Conservation (phyloP, 2,329 filamentous ascomycete species). For the Alternaria gaisen region DNA sequence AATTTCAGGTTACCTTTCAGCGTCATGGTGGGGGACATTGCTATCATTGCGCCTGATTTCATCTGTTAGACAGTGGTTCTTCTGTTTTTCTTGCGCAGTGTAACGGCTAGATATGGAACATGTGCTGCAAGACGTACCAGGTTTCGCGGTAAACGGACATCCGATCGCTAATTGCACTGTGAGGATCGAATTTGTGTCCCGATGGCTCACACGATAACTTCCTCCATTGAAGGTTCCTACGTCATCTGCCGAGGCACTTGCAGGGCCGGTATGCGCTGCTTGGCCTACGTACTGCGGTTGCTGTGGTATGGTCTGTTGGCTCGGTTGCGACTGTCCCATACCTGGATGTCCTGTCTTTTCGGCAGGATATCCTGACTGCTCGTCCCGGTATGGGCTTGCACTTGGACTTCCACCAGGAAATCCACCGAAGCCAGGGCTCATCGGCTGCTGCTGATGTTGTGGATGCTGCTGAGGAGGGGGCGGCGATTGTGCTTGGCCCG, state of each 20-base stretch:
- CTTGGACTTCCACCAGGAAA: conserved; percentile 35
- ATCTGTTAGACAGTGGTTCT: background rate
- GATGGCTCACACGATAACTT: conserved; percentile 90
- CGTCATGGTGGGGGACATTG: conserved; percentile 89
- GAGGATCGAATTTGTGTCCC: conserved; percentile 88
- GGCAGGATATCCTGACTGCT: conserved; percentile 6
- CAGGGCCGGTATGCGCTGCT: conserved; percentile 34
- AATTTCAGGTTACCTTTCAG: conserved; percentile 86
- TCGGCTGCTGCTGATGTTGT: conserved; percentile 28
- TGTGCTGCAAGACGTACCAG: conserved; percentile 61
- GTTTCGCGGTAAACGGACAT: conserved; percentile 81
- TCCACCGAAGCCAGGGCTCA: conserved; percentile 41
- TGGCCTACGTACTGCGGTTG: conserved; percentile 41
- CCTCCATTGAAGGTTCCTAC: conserved; percentile 98
- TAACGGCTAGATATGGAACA: background rate
- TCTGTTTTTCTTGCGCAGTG: background rate
- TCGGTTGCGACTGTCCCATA: conserved; percentile 39
- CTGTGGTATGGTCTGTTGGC: conserved; percentile 41
- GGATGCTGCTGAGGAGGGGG: conserved; percentile 25
- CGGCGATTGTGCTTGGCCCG: conserved; percentile 32
- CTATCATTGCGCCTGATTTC: conserved; percentile 80
- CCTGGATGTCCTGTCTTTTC: conserved; percentile 40
- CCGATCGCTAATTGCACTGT: conserved; percentile 90
- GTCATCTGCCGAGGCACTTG: conserved; percentile 70
- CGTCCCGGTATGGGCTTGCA: conserved; percentile 29